phyloP scores from a whole-genome alignment of 1,139 yeast genomes.

The Scheffersomyces insectosa region DNA sequence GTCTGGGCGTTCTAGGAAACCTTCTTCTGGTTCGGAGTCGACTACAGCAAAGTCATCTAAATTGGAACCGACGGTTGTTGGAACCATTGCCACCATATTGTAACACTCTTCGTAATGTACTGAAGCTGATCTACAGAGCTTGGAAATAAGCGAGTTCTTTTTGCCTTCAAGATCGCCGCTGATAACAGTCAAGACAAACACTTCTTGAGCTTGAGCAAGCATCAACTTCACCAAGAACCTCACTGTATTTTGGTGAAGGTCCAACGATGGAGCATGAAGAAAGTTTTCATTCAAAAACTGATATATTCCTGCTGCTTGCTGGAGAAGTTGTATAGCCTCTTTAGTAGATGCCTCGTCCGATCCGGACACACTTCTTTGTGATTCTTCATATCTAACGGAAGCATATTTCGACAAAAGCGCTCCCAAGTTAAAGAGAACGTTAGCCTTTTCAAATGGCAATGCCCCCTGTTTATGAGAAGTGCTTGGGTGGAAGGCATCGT shows the following conservation, averaged over 20 bases:
- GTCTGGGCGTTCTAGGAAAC: conserved; percentile 6
- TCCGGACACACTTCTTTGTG: conserved; percentile 46
- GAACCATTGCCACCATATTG: conserved; percentile 34
- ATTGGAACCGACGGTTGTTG: conserved; percentile 13
- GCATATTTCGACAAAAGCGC: conserved; percentile 50
- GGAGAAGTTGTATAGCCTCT: conserved; percentile 60
- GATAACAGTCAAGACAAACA: conserved; percentile 67
- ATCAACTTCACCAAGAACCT: conserved; percentile 62
- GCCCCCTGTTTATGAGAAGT: conserved; percentile 49
- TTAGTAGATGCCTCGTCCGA: conserved; percentile 52
- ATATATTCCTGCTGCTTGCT: conserved; percentile 80
- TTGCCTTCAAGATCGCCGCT: conserved; percentile 46
- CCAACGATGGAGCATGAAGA: conserved; percentile 85
- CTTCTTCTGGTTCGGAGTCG: conserved; percentile 13
- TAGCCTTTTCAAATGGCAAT: conserved; percentile 88
- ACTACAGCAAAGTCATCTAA: conserved; percentile 14
- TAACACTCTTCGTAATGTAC: conserved; percentile 54
- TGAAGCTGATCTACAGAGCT: conserved; percentile 65
- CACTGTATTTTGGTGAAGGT: conserved; percentile 69
- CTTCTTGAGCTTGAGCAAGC: conserved; percentile 89
- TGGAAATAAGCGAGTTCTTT: conserved; percentile 70
- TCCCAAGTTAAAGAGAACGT: conserved; percentile 67
- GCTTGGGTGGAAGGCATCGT: conserved; percentile 59
- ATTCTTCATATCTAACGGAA: conserved; percentile 41
- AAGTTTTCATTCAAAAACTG: conserved; percentile 77